Evolutionary conservation across 2,329 filamentous ascomycete species (phyloP), one percentile per base, ranked within the genome.

Genomic region (Blastomyces gilchristii): DNA sequence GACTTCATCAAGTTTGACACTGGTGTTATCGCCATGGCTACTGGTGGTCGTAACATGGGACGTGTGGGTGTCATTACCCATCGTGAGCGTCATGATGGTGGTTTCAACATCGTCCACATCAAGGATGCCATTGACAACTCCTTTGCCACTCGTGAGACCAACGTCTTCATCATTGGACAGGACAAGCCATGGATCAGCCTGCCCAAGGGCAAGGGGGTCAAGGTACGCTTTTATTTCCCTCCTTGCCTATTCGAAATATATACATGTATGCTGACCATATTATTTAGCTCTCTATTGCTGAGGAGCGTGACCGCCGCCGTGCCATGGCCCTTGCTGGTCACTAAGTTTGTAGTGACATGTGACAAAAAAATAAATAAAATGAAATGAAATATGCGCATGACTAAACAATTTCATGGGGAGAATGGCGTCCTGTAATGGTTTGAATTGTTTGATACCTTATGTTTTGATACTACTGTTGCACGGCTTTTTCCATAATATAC

Each of bases 51-150:
- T 79, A 99, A 99, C 91, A 99, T 97, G 93, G 94, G 94, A 80
- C 94, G 94, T 93, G 93, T 99, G 77, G 94, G 94, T 89, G 93
- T 97, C 80, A 95, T 99, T 85, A 97, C 94, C 76, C 92, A 99
- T 87, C 93, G 94, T 85, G 94, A 99, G 87, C 91, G 94, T 76
- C 94, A 99, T 87, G 94, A 99, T 75, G 94, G 94, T 86, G 94
- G 94, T 81, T 99, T 99, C 90, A 95, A 95, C 87, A 96, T 99
- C 77, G 92, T 99, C 80, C 92, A 97, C 86, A 89, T 99, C 83
- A 99, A 99, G 90, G 94, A 99, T 78, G 93, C 92, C 77, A 93
- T 99, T 82, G 94, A 97, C 88, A 99, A 99, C 89, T 90, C 90
- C 78, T 99, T 99, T 83, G 92, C 94, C 76, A 99, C 94, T 78